Evolutionary conservation across 768 basidiomycete genomes (phyloP), one percentile per base, ranked within the genome.

Genomic region (Amylocystis lapponica): DNA sequence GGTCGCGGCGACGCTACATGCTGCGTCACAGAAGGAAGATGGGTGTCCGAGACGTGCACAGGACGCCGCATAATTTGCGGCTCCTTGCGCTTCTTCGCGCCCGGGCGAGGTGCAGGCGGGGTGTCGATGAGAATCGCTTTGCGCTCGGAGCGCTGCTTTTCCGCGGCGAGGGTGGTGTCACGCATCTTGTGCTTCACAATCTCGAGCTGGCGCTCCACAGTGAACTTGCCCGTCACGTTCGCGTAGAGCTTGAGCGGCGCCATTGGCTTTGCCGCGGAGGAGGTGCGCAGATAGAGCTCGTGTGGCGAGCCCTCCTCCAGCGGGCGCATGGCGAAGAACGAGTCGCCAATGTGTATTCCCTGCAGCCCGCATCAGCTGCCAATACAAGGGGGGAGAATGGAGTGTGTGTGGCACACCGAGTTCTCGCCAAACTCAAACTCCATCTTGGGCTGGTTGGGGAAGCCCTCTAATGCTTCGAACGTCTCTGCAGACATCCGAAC

Each of bases 401-500:
- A 34, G 36, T 40, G 17, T 43, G 8, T n/a, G 34, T 39, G 31
- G 4, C 78, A 56, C 53, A 86, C 85, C 33, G 82, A 75, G 35
- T 55, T 67, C 26, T 75, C 66, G 19, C 77, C 78, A 54, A 87
- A 84, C 48, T 80, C 72, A 46, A 88, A 74, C 30, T 79, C 65
- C 57, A 87, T 61, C 39, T 57, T 63, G 0, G 66, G 69, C 13
- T 68, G 60, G 27, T 68, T 68, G 38, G 68, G 68, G 22, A 60
- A 61, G 0, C 70, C 65, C 32, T 79, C 74, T 32, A 88, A 74
- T 1, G 81, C 81, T 43, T 85, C 79, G 47, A 88, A 68, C 0
- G 82, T 78, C 60, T 86, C 82, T 26, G 75, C 70, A 4, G 86
- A 78, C 74, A 89, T 71, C 44, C 84, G 80, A 30, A 89, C 74